A percentile compares a stretch with the other conserved stretches of the same genome.
Evolutionary conservation across 768 basidiomycete genomes (phyloP).

Genomic region (Daedaleopsis sinensis): DNA sequence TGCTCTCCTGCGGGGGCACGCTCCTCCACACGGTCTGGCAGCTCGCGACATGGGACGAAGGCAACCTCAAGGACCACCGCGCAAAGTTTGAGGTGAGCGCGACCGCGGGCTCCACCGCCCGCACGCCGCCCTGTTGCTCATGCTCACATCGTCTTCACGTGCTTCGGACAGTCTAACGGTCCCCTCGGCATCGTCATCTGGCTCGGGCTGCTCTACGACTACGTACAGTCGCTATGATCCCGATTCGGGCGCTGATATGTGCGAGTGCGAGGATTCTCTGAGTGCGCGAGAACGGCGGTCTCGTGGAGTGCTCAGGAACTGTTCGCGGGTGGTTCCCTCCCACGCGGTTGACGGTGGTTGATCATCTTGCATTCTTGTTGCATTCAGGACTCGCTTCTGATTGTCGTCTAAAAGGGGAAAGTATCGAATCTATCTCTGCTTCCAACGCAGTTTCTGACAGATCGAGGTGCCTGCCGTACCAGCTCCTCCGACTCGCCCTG

Average conservation of each 20-base stretch:
- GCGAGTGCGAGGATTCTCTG: background rate
- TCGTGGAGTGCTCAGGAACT: background rate
- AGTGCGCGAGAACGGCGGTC: background rate
- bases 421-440: too few species aligned
- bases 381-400: too few species aligned
- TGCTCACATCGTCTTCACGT: background rate
- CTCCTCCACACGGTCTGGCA: slow-evolving; percentile 50
- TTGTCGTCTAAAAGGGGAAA: too few species aligned
- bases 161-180: background rate
- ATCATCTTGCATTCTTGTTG: too few species aligned
- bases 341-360: too few species aligned
- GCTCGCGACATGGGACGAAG: slow-evolving; percentile 44
- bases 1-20: slow-evolving; percentile 49
- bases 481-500: too few species aligned
- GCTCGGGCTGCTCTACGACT: background rate
- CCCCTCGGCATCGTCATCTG: background rate
- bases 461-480: too few species aligned
- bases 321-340: too few species aligned
- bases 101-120: background rate
- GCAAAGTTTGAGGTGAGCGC: slow-evolving; percentile 38
- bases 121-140: background rate
- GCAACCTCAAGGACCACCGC: slow-evolving; percentile 33
- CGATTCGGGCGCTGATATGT: background rate
- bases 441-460: too few species aligned
- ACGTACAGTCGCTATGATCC: background rate